These are phyloP conservation scores for Mallotus japonicus DNA, from an alignment of 441 rosid genomes.

Conservation along the genomic window DNA sequence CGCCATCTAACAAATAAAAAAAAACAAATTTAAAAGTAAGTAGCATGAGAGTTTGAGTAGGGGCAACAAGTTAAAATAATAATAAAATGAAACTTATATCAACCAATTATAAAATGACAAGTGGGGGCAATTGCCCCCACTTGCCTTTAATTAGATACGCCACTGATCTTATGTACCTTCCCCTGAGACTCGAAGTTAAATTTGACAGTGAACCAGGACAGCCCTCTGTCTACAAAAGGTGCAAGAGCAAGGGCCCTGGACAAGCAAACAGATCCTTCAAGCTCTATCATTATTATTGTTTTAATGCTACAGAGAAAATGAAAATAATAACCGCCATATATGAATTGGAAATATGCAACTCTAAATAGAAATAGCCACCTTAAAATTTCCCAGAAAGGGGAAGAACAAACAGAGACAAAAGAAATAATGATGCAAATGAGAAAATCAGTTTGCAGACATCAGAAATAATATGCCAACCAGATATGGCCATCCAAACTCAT, in stretches of 20 bases:
- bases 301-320: not conserved
- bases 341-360: not conserved
- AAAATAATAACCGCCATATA: not conserved
- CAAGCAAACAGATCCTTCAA: conserved; percentile 5
- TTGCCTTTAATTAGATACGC: no score
- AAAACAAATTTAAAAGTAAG: no score
- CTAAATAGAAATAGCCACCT: not conserved
- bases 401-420: not conserved
- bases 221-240: conserved; percentile 75
- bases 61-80: no score
- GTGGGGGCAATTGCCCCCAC: no score
- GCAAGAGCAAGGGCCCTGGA: conserved; percentile 93
- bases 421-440: not conserved
- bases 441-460: not conserved
- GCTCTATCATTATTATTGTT: not conserved
- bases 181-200: conserved; percentile 68
- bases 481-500: not conserved
- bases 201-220: conserved; percentile 74
- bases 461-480: not conserved
- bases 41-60: no score
- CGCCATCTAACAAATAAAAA: no score
- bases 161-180: conserved; percentile 67
- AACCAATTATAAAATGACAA: no score
- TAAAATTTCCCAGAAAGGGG: not conserved
- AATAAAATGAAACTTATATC: no score